Evolutionary conservation across 2,329 filamentous ascomycete species (phyloP), one percentile per base, ranked within the genome.

Genomic region (Macroventuria anomochaeta): DNA sequence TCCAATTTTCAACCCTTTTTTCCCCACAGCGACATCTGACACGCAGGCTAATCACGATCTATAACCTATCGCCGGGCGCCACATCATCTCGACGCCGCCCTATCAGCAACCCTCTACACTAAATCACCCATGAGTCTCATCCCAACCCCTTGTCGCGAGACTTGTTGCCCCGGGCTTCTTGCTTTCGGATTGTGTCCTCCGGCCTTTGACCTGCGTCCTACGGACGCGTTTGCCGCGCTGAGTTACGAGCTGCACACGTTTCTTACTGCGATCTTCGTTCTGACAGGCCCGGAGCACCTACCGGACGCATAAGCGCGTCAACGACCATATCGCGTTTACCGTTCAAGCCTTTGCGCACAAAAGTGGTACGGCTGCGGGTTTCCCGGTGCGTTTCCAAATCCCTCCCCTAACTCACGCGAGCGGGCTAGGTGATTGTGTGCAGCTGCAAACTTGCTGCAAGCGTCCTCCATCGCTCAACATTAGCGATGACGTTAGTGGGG

Each of bases 401-500:
- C 15, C 29, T 32, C 13, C 21, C 10, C 32, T n/a, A 43, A 47
- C n/a, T n/a, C n/a, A 25, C 33, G 25, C 11, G 33, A 17, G 7
- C 33, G 26, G 32, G 33, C 51, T 44, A 48, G 17, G 20, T 11
- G 25, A 33, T 48, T 44, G 40, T 34, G 33, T 54, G 39, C 51
- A 49, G n/a, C n/a, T n/a, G n/a, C n/a, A n/a, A n/a, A n/a, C n/a
- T n/a, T 44, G 44, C 38, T 49, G 51, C 51, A 54, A 48, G 44
- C 38, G 28, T 31, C 28, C 23, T 33, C 29, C 39, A 25, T 25
- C 47, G 39, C 39, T 31, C 39, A 23, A 15, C 46, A 38, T 49
- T 39, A 39, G 21, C 17, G 23, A 31, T 5, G 26, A 20, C 20
- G 40, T 33, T 46, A 51, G 48, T 44, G 48, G 34, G 21, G 34